phyloP scores from a whole-genome alignment of 257 asterid species.

The Petunia axillaris region DNA sequence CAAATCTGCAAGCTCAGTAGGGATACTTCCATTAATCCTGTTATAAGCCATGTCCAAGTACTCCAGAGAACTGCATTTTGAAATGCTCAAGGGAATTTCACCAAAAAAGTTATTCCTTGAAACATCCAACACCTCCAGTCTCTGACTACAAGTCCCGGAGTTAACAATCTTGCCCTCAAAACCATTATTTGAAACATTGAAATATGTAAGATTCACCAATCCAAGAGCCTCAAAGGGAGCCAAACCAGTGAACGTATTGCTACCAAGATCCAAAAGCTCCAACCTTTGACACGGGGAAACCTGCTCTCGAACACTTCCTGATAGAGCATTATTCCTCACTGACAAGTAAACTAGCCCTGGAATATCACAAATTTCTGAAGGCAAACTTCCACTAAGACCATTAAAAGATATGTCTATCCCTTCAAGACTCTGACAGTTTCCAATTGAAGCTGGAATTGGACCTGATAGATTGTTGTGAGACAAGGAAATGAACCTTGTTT shows the following conservation, averaged over 20 bases:
- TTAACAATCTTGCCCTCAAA: constrained; percentile 62
- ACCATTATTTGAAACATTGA: constrained; percentile 65
- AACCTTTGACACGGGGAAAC: constrained; percentile 59
- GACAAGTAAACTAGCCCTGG: constrained; percentile 67
- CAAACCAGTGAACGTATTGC: constrained; percentile 65
- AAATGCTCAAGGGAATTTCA: constrained; percentile 61
- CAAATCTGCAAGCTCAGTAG: constrained; percentile 60
- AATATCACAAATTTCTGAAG: constrained; percentile 61
- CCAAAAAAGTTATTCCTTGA: constrained; percentile 70
- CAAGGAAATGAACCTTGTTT: constrained; percentile 70
- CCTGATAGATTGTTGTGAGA: constrained; percentile 79
- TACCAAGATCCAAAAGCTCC: constrained; percentile 87
- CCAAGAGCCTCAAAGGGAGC: constrained; percentile 68
- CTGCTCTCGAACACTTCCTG: constrained; percentile 65
- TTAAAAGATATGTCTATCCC: constrained; percentile 92
- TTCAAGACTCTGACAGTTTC: constrained; percentile 71
- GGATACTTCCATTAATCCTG: constrained; percentile 69
- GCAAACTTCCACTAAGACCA: constrained; percentile 61
- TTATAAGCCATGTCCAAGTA: constrained; percentile 84
- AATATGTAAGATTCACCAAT: constrained; percentile 52
- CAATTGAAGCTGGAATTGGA: constrained; percentile 66
- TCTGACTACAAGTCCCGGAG: constrained; percentile 48
- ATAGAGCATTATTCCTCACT: constrained; percentile 70
- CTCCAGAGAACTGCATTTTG: constrained; percentile 63
- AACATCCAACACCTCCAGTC: constrained; percentile 63